phyloP scores from a whole-genome alignment of 768 basidiomycete genomes.

The Leccinum subtestaceum region DNA sequence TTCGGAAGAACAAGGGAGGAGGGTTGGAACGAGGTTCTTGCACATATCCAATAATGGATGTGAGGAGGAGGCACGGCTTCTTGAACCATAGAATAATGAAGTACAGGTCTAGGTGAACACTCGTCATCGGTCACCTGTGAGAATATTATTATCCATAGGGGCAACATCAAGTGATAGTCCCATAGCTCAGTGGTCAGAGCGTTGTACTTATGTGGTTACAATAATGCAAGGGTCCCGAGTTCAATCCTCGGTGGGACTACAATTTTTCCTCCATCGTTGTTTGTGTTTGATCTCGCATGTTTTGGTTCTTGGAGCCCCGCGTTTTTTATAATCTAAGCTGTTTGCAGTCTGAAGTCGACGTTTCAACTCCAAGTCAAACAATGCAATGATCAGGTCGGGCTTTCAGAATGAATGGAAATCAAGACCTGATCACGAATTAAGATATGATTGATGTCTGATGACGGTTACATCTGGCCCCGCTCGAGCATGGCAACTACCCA shows the following conservation, averaged over 20 bases:
- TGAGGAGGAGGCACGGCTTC: constrained; percentile 35
- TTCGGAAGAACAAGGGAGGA: constrained; percentile 72
- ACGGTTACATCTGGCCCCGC: neutral
- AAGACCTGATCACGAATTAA: neutral
- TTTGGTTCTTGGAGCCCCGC: neutral
- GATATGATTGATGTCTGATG: neutral
- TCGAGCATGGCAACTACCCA: neutral
- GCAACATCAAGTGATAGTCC: constrained; percentile 29
- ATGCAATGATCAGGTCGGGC: neutral
- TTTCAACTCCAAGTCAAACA: neutral
- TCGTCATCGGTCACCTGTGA: neutral
- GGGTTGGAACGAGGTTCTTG: constrained; percentile 71
- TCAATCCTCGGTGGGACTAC: constrained; percentile 63
- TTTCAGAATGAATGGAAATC: neutral
- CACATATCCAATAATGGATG: constrained; percentile 45
- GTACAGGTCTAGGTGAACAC: neutral
- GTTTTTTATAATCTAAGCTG: neutral
- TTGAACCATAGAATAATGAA: constrained; percentile 23
- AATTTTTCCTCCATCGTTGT: constrained; percentile 25
- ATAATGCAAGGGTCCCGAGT: constrained; percentile 61
- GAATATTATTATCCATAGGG: neutral
- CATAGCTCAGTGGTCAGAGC: constrained; percentile 64
- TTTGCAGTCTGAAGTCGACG: neutral
- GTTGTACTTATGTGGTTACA: constrained; percentile 60
- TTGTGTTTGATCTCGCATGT: neutral